Evolutionary conservation across 2,329 filamentous ascomycete species (phyloP).

Genomic region (Zymoseptoria tritici): DNA sequence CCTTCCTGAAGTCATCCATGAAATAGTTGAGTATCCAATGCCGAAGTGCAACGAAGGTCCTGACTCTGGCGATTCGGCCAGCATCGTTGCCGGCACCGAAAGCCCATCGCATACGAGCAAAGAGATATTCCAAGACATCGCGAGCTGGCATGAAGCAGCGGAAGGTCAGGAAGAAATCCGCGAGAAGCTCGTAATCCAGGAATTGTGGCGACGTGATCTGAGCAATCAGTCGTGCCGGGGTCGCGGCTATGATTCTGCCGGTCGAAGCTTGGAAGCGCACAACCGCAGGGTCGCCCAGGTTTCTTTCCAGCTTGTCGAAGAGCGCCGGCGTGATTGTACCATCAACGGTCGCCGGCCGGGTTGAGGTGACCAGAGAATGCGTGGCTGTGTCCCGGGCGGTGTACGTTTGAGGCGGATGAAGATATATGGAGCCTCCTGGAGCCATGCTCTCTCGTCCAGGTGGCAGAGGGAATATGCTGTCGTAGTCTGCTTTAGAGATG

Average conservation of each 20-base stretch:
- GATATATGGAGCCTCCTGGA: conserved; percentile 6
- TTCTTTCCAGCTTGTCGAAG: conserved; percentile 72
- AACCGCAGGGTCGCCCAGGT: conserved; percentile 72
- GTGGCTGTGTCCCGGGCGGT: not conserved
- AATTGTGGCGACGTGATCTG: conserved; percentile 96
- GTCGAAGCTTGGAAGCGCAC: conserved; percentile 70
- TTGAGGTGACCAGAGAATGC: conserved; percentile 4
- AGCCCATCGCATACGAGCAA: conserved; percentile 82
- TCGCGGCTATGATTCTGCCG: conserved; percentile 77
- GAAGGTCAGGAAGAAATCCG: conserved; percentile 95
- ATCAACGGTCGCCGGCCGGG: conserved; percentile 7
- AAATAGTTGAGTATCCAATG: conserved; percentile 99
- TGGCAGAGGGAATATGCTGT: conserved; percentile 38
- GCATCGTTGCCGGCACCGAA: conserved; percentile 70
- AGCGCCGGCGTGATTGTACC: conserved; percentile 51
- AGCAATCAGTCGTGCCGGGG: conserved; percentile 80
- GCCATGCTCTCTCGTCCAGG: conserved; percentile 20
- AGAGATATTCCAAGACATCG: conserved; percentile 73
- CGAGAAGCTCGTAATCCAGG: conserved; percentile 92
- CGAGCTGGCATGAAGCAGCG: conserved; percentile 72
- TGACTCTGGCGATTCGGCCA: conserved; percentile 87
- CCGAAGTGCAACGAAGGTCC: conserved; percentile 87
- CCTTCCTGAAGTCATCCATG: conserved; percentile 79
- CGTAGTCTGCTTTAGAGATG: conserved; percentile 39
- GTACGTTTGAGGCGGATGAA: conserved; percentile 13